Conservation (phyloP, 2,329 filamentous ascomycete genomes). For the Aspergillus unguis region DNA sequence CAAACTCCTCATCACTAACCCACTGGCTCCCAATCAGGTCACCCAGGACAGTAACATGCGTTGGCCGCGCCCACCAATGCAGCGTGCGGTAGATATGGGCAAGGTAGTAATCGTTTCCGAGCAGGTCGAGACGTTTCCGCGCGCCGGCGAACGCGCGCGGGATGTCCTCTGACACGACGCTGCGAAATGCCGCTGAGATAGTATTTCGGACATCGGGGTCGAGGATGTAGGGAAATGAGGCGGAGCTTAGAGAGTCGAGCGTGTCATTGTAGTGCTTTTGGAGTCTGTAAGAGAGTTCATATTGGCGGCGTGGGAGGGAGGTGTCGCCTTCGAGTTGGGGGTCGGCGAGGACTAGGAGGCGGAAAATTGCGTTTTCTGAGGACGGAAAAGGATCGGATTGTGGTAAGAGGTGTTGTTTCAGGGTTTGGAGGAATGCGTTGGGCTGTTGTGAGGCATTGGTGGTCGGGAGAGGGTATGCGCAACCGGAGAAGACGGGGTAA, state of each 20-base stretch:
- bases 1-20: constrained; percentile 84
- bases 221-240: constrained; percentile 11
- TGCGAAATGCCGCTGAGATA: constrained; percentile 21
- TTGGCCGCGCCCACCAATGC: constrained; percentile 79
- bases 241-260: constrained; percentile 14
- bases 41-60: constrained; percentile 83
- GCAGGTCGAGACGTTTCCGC: constrained; percentile 79
- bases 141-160: constrained; percentile 62
- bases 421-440: constrained; percentile 32
- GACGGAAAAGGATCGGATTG: constrained; percentile 16
- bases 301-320: constrained; percentile 61
- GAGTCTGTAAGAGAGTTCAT: constrained; percentile 44
- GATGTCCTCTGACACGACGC: constrained; percentile 63
- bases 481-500: constrained; percentile 77
- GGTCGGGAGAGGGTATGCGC: constrained; percentile 66
- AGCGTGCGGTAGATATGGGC: constrained; percentile 85
- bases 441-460: constrained; percentile 1
- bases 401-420: constrained; percentile 36
- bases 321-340: constrained; percentile 92
- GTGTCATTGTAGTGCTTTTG: constrained; percentile 33
- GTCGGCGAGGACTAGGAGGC: constrained; percentile 83
- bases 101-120: constrained; percentile 93
- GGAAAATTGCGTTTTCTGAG: constrained; percentile 63
- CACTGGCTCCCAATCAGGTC: constrained; percentile 94
- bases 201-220: constrained; percentile 21